These are phyloP conservation scores for Xylariales sp. DNA, from an alignment of 2,329 filamentous ascomycete species.

Conservation along the genomic window DNA sequence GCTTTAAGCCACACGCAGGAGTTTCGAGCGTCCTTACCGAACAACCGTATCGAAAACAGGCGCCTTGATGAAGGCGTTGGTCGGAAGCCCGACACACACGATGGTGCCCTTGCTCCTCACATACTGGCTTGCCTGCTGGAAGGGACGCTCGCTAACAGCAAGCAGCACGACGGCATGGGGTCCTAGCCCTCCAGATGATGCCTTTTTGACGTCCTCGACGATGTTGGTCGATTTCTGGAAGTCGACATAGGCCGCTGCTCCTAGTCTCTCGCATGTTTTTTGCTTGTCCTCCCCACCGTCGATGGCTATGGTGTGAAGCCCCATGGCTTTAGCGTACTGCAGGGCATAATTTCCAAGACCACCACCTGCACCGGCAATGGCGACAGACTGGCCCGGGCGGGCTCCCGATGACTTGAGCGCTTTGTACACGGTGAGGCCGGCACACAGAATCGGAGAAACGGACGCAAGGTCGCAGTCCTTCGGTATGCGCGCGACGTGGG, in stretches of 20 bases:
- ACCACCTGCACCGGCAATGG: constrained; percentile 82
- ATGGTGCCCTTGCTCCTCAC: constrained; percentile 78
- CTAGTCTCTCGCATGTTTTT: constrained; percentile 64
- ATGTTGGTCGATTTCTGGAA: constrained; percentile 72
- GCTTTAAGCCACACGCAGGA: too few species aligned
- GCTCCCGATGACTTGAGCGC: constrained; percentile 80
- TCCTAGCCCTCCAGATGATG: constrained; percentile 74
- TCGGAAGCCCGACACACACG: constrained; percentile 84
- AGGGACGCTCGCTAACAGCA: constrained; percentile 84
- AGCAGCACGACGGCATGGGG: constrained; percentile 85
- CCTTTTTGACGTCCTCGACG: constrained; percentile 77
- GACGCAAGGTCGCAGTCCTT: constrained; percentile 72
- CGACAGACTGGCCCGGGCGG: constrained; percentile 70
- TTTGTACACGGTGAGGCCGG: constrained; percentile 88
- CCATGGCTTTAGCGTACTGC: constrained; percentile 92
- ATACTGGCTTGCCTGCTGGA: constrained; percentile 90
- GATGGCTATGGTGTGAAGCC: constrained; percentile 73
- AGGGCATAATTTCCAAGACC: constrained; percentile 71
- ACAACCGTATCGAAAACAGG: constrained; percentile 88
- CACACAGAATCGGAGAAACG: constrained; percentile 76
- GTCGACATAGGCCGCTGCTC: constrained; percentile 72
- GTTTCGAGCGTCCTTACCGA: too few species aligned
- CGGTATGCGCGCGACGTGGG: constrained; percentile 79
- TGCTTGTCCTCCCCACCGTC: constrained; percentile 80
- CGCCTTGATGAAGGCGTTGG: constrained; percentile 71